Evolutionary conservation across 2,329 filamentous ascomycete genomes (phyloP).

Genomic region (Decorospora gaudefroyi): DNA sequence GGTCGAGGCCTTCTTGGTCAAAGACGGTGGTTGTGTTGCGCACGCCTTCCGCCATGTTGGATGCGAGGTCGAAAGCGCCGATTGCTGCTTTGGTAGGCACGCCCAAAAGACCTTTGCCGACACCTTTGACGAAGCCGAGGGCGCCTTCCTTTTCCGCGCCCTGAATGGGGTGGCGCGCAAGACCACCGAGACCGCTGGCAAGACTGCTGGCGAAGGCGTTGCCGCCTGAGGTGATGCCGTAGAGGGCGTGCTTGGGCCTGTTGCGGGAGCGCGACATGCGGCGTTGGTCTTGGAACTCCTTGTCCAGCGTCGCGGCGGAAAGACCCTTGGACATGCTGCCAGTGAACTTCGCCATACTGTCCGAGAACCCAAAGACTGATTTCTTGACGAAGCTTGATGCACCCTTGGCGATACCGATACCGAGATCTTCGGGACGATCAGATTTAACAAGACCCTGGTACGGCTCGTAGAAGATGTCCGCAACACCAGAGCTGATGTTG

Average conservation of each 20-base stretch:
- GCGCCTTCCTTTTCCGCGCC: constrained; percentile 95
- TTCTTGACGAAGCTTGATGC: constrained; percentile 98
- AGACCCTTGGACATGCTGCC: constrained; percentile 96
- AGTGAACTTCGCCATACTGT: constrained; percentile 97
- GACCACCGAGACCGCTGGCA: constrained; percentile 88
- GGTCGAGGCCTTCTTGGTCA: constrained; percentile 90
- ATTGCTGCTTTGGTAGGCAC: constrained; percentile 97
- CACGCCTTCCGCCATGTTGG: constrained; percentile 95
- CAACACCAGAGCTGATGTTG: constrained; percentile 94
- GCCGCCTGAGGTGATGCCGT: constrained; percentile 91
- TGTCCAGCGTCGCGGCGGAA: constrained; percentile 92
- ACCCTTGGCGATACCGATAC: constrained; percentile 92
- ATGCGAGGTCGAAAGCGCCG: constrained; percentile 93
- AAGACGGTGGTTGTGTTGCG: constrained; percentile 99
- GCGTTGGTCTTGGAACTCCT: constrained; percentile 95
- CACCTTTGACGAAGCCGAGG: constrained; percentile 93
- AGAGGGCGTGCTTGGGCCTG: constrained; percentile 93
- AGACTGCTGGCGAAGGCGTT: constrained; percentile 93
- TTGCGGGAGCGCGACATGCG: constrained; percentile 93
- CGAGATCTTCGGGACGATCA: constrained; percentile 92
- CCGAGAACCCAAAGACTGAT: constrained; percentile 94
- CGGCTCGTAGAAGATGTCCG: constrained; percentile 98
- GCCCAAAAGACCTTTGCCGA: constrained; percentile 91
- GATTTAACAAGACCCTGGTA: constrained; percentile 98
- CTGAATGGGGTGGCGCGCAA: constrained; percentile 91